These are phyloP conservation scores for Agrostemma githago DNA, from an alignment of 148 eudicot species.

Conservation along the genomic window DNA sequence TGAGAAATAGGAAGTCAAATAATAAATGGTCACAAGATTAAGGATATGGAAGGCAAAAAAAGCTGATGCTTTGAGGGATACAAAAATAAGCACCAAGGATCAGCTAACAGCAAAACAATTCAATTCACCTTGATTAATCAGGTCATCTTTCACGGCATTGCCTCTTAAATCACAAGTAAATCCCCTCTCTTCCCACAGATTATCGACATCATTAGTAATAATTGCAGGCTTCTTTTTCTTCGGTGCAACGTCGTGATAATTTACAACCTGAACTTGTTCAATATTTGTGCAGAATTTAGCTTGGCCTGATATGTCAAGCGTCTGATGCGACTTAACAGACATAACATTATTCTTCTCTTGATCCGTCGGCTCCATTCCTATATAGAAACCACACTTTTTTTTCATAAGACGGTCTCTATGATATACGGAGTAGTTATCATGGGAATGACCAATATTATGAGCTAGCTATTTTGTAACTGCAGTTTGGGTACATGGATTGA, in stretches of 20 bases:
- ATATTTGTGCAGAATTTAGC: neutral
- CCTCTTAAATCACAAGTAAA: neutral
- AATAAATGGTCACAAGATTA: neutral
- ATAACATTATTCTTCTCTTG: neutral
- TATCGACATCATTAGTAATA: neutral
- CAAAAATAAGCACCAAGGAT: neutral
- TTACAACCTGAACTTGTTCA: neutral
- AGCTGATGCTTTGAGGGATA: neutral
- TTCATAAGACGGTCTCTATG: neutral
- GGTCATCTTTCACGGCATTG: neutral
- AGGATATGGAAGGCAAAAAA: neutral
- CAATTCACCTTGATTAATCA: conserved; percentile 1
- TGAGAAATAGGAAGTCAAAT: neutral
- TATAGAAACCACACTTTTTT: neutral
- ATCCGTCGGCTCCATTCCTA: neutral
- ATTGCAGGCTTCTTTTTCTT: neutral
- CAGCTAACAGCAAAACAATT: neutral
- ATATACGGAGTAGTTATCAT: neutral
- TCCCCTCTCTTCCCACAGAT: neutral
- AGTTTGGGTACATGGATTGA: neutral
- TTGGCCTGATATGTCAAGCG: neutral
- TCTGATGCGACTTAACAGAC: neutral
- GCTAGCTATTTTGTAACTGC: neutral
- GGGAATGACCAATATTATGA: neutral
- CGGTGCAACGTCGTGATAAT: neutral